Percentiles rank a stretch among this genome's conserved stretches.
Conservation (phyloP, 805 yeast species). For the Zygotorulaspora sp. region DNA sequence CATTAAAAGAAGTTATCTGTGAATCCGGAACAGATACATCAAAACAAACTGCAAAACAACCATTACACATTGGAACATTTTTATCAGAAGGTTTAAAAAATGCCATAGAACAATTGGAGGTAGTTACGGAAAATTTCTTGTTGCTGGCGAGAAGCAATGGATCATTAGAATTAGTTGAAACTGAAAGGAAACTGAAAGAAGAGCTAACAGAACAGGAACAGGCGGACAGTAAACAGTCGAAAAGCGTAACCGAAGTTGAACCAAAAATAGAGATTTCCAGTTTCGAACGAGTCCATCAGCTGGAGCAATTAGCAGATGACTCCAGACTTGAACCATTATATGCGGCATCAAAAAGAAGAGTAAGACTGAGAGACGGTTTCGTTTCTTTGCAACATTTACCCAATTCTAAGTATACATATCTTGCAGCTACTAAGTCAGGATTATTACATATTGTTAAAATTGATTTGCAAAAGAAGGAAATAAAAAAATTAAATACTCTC, state of each 20-base stretch:
- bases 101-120: conserved; percentile 37
- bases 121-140: conserved; percentile 36
- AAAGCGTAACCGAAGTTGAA: conserved; percentile 1
- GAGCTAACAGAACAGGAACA: conserved; percentile 9
- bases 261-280: conserved; percentile 20
- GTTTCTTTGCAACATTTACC: conserved; percentile 33
- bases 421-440: conserved; percentile 38
- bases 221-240: neutral
- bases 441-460: conserved; percentile 30
- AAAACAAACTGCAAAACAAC: conserved; percentile 58
- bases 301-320: conserved; percentile 24
- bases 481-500: conserved; percentile 17
- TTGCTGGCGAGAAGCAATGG: conserved; percentile 47
- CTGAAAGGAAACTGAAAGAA: conserved; percentile 22
- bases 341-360: conserved; percentile 28
- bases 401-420: conserved; percentile 25
- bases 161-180: conserved; percentile 38
- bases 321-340: conserved; percentile 21
- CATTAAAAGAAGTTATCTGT: conserved; percentile 60
- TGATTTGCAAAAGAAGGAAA: conserved; percentile 14
- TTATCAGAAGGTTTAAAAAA: conserved; percentile 39
- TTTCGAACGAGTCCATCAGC: conserved; percentile 21
- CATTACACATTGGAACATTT: conserved; percentile 47
- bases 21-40: conserved; percentile 76
- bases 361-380: conserved; percentile 37